Percentiles rank a stretch among this genome's conserved stretches.
These are phyloP conservation scores for Alternaria gaisen DNA, from an alignment of 2,329 filamentous ascomycete genomes.

Conservation along the genomic window DNA sequence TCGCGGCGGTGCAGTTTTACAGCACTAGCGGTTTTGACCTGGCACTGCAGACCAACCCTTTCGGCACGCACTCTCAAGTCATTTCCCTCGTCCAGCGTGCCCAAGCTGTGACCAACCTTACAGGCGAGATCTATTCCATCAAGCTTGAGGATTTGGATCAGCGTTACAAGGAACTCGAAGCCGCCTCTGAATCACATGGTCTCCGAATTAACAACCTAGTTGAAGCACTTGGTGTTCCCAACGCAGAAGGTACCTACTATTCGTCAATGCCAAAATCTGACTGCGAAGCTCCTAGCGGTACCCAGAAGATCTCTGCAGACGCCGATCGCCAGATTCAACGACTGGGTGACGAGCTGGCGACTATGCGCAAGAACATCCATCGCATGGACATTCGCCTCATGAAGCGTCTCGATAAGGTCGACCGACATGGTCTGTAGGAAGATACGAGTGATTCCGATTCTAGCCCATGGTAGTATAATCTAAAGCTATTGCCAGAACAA, in stretches of 20 bases:
- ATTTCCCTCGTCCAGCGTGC: constrained; percentile 19
- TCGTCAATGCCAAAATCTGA: background rate
- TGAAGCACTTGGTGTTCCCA: constrained; percentile 34
- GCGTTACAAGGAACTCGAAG: constrained; percentile 13
- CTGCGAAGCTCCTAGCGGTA: background rate
- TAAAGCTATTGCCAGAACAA: background rate
- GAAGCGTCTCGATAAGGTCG: constrained; percentile 23
- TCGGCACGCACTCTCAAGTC: constrained; percentile 8
- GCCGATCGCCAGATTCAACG: constrained; percentile 14
- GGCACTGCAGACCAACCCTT: background rate
- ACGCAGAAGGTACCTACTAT: constrained; percentile 31
- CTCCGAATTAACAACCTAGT: constrained; percentile 36
- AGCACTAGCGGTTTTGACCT: constrained; percentile 1
- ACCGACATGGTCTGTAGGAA: background rate
- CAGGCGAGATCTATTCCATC: constrained; percentile 16
- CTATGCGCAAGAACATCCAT: constrained; percentile 28
- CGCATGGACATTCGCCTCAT: constrained; percentile 30
- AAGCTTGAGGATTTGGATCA: constrained; percentile 19
- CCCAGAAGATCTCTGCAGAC: constrained; percentile 2
- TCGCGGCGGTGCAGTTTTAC: background rate
- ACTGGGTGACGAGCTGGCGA: constrained; percentile 20
- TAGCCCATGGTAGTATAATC: background rate
- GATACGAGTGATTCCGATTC: background rate
- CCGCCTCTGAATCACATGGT: constrained; percentile 13
- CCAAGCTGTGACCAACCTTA: constrained; percentile 18